Evolutionary conservation across 805 yeast species (phyloP).

Genomic region (Metschnikowia continentalis): DNA sequence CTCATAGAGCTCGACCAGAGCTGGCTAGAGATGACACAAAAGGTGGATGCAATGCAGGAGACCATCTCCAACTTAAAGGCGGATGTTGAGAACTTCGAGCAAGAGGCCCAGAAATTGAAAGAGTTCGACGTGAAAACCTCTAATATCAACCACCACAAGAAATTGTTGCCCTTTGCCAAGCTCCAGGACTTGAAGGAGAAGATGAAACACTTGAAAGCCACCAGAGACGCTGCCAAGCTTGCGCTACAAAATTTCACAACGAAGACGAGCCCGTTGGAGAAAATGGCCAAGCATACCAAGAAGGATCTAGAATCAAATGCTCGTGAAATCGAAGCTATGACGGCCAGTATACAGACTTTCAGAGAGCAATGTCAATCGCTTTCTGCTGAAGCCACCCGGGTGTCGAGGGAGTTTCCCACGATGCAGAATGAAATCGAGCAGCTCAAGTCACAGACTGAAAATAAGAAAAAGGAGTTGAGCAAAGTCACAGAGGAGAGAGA

Average conservation of each 20-base stretch:
- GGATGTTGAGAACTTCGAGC: constrained; percentile 38
- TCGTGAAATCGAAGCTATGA: not conserved
- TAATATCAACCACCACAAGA: constrained; percentile 36
- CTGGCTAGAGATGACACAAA: constrained; percentile 23
- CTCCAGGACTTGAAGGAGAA: constrained; percentile 33
- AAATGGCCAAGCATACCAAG: constrained; percentile 1
- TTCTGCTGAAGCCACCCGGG: not conserved
- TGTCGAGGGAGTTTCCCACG: constrained; percentile 1
- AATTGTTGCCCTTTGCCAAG: constrained; percentile 39
- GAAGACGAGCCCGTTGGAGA: constrained; percentile 23
- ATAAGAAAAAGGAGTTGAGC: constrained; percentile 13
- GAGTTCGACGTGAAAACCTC: constrained; percentile 43
- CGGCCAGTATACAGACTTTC: constrained; percentile 1
- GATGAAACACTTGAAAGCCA: constrained; percentile 29
- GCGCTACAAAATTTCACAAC: constrained; percentile 25
- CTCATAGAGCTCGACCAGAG: constrained; percentile 50
- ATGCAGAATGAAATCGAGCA: constrained; percentile 11
- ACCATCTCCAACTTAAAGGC: constrained; percentile 30
- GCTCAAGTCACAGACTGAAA: constrained; percentile 12
- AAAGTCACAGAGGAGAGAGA: constrained; percentile 10
- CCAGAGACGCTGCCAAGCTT: constrained; percentile 33
- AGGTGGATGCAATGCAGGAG: constrained; percentile 25
- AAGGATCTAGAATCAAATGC: not conserved
- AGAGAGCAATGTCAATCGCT: constrained; percentile 5
- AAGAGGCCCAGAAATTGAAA: constrained; percentile 44